These are phyloP conservation scores for Monotropa hypopitys DNA, from an alignment of 179 eudicot species.

Conservation along the genomic window DNA sequence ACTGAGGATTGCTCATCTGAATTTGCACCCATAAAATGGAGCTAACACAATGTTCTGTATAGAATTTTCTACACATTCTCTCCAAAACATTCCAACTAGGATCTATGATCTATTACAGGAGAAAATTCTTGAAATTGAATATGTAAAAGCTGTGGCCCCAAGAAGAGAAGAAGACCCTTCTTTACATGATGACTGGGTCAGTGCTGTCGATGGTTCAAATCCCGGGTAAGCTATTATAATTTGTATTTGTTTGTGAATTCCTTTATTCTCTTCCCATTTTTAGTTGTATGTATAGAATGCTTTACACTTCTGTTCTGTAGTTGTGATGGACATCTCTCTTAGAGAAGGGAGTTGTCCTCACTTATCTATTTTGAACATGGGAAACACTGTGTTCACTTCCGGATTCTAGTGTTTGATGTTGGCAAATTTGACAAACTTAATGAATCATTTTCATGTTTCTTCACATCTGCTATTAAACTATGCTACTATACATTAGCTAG, in stretches of 20 bases:
- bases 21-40: too few relatives aligned
- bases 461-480: background rate
- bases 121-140: constrained; percentile 81
- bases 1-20: too few relatives aligned
- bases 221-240: constrained; percentile 39
- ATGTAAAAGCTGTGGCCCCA: constrained; percentile 74
- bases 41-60: background rate
- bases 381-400: background rate
- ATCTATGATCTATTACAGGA: constrained; percentile 37
- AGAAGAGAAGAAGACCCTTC: constrained; percentile 72
- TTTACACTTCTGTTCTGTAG: background rate
- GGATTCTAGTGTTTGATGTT: background rate
- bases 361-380: background rate
- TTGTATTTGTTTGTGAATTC: background rate
- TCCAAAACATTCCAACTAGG: background rate
- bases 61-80: background rate
- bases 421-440: background rate
- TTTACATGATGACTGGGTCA: constrained; percentile 92
- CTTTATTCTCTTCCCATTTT: background rate
- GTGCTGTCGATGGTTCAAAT: constrained; percentile 78
- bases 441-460: background rate
- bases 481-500: background rate
- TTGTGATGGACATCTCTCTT: background rate
- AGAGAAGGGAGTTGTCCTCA: background rate
- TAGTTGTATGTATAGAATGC: background rate